A percentile compares a stretch with the other conserved stretches of the same genome.
Evolutionary conservation across 106 monocot genomes (phyloP).

Genomic region (Iris macrosiphon): DNA sequence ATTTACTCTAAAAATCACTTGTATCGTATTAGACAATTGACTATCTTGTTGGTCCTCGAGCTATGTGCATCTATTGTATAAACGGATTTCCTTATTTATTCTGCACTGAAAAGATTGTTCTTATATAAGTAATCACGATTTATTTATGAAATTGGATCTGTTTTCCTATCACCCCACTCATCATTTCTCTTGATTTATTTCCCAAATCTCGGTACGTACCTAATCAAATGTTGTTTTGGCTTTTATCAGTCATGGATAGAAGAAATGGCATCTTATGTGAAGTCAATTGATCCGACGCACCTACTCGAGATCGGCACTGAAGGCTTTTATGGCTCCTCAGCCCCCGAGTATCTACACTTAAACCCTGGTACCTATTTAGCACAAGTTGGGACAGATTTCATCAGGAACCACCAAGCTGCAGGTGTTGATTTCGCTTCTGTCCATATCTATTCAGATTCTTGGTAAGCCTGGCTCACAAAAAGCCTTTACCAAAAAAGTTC

Average conservation of each 20-base stretch:
- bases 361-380: constrained; percentile 45
- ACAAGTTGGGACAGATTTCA: constrained; percentile 66
- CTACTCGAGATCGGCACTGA: constrained; percentile 62
- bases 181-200: no score
- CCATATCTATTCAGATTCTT: constrained; percentile 78
- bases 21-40: no score
- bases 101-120: no score
- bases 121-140: no score
- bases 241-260: constrained; percentile 79
- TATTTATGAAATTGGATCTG: no score
- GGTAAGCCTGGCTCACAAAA: constrained; percentile 23
- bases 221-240: no score
- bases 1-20: no score
- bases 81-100: no score
- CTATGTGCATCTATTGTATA: no score
- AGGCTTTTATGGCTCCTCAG: constrained; percentile 86
- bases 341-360: constrained; percentile 38
- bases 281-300: constrained; percentile 69
- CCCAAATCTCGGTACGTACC: no score
- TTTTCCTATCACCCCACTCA: no score
- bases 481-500: not conserved
- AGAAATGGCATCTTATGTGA: constrained; percentile 80
- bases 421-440: constrained; percentile 83
- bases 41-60: no score
- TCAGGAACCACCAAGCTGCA: constrained; percentile 60